Evolutionary conservation across 139 green algal genomes (phyloP).

Genomic region (Pleodorina starrii): DNA sequence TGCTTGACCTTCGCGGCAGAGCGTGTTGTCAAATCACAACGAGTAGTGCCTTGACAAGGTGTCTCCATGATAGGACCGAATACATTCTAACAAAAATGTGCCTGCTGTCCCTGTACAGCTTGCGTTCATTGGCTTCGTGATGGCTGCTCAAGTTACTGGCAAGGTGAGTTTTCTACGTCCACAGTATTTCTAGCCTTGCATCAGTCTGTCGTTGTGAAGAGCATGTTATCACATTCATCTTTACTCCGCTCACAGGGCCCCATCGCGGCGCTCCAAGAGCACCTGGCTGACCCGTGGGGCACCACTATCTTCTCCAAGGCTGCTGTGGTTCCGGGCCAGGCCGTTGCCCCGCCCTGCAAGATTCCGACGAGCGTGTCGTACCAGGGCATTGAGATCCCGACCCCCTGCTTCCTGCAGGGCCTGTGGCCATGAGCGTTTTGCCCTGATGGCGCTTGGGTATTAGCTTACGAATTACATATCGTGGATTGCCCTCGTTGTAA

Average conservation of each 20-base stretch:
- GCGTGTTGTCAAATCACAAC: too few species aligned
- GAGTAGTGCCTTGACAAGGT: too few species aligned
- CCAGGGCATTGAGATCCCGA: slow-evolving; percentile 79
- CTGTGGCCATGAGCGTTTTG: slow-evolving; percentile 79
- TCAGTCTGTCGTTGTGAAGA: too few species aligned
- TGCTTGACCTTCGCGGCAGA: too few species aligned
- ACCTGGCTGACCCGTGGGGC: slow-evolving; percentile 82
- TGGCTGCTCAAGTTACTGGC: slow-evolving; percentile 80
- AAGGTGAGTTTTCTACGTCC: slow-evolving; percentile 63
- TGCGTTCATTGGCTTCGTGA: slow-evolving; percentile 62
- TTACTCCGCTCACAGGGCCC: slow-evolving; percentile 56
- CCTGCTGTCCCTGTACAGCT: slow-evolving; percentile 54
- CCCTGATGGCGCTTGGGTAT: too few species aligned
- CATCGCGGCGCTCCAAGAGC: slow-evolving; percentile 76
- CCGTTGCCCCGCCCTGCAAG: slow-evolving; percentile 69
- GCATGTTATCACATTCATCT: too few species aligned
- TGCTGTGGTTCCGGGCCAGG: slow-evolving; percentile 68
- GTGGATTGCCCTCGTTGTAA: too few species aligned
- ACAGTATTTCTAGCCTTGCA: too few species aligned
- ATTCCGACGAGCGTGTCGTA: slow-evolving; percentile 66
- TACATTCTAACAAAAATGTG: too few species aligned
- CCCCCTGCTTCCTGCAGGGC: slow-evolving; percentile 77
- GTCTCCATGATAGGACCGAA: too few species aligned
- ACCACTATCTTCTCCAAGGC: slow-evolving; percentile 83
- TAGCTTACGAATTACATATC: too few species aligned